Evolutionary conservation across 2,329 filamentous ascomycete genomes (phyloP).

Genomic region (Akanthomyces uredinophilus): DNA sequence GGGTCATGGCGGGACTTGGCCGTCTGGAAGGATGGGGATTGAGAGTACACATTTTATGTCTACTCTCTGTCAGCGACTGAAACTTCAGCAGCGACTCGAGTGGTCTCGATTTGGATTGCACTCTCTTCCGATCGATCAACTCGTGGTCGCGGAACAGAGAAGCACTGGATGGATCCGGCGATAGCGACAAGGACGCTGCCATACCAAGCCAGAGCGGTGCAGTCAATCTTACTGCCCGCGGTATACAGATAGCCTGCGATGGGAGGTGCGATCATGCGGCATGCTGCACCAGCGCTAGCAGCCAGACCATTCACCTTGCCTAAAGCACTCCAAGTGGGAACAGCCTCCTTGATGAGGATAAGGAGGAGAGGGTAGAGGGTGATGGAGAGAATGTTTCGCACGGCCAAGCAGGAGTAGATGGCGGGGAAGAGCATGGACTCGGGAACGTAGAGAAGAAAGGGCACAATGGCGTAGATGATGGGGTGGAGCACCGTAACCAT

Average conservation of each 20-base stretch:
- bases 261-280: slow-evolving; percentile 62
- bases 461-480: slow-evolving; percentile 55
- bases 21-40: not conserved
- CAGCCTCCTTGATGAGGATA: slow-evolving; percentile 64
- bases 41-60: not conserved
- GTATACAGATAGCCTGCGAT: slow-evolving; percentile 60
- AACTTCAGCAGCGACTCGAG: slow-evolving; percentile 26
- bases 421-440: slow-evolving; percentile 45
- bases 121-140: slow-evolving; percentile 27
- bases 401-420: slow-evolving; percentile 52
- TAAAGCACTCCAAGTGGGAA: slow-evolving; percentile 49
- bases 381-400: slow-evolving; percentile 58
- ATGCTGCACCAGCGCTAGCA: slow-evolving; percentile 60
- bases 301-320: slow-evolving; percentile 63
- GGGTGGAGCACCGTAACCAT: slow-evolving; percentile 56
- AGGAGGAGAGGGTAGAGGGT: slow-evolving; percentile 61
- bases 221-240: slow-evolving; percentile 52
- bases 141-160: slow-evolving; percentile 40
- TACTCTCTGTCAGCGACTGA: slow-evolving; percentile 17
- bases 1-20: not conserved
- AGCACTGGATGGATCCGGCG: slow-evolving; percentile 56
- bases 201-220: slow-evolving; percentile 60
- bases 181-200: slow-evolving; percentile 53
- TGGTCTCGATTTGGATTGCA: slow-evolving; percentile 17
- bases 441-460: slow-evolving; percentile 52